Percentiles rank a stretch among this genome's conserved stretches.
These are phyloP conservation scores for Pseudofabraea citricarpa DNA, from an alignment of 2,329 filamentous ascomycete species.

Conservation along the genomic window DNA sequence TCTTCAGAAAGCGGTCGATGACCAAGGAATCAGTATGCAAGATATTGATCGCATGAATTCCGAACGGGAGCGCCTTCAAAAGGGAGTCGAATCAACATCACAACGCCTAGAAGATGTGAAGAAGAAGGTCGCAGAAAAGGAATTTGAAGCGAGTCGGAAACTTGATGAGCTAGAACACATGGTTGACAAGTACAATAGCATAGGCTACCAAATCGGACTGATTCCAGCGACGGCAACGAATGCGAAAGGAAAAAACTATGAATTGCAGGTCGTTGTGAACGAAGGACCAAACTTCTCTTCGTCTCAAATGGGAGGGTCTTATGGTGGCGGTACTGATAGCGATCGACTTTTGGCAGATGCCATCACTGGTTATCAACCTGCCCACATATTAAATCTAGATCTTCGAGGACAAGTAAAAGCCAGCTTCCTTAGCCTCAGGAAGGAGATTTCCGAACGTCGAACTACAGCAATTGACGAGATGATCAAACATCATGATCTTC, in stretches of 20 bases:
- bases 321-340: constrained; percentile 39
- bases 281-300: constrained; percentile 72
- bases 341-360: constrained; percentile 80
- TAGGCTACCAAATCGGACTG: constrained; percentile 89
- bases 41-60: constrained; percentile 99
- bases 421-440: constrained; percentile 72
- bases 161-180: constrained; percentile 89
- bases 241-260: constrained; percentile 79
- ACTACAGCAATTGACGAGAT: constrained; percentile 80
- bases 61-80: constrained; percentile 89
- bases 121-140: constrained; percentile 76
- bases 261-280: constrained; percentile 78
- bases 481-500: constrained; percentile 88
- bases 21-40: constrained; percentile 91
- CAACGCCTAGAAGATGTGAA: constrained; percentile 80
- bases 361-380: constrained; percentile 82
- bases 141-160: constrained; percentile 78
- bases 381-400: constrained; percentile 84
- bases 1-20: constrained; percentile 83
- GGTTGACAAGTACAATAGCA: constrained; percentile 87
- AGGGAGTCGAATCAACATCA: constrained; percentile 72
- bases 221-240: constrained; percentile 83
- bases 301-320: constrained; percentile 42
- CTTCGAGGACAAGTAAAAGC: constrained; percentile 77
- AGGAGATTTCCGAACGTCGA: constrained; percentile 87